Evolutionary conservation across 495 filamentous ascomycete species (phyloP), one percentile per base, ranked within the genome.

Genomic region (Astrothelium subdiscretum): DNA sequence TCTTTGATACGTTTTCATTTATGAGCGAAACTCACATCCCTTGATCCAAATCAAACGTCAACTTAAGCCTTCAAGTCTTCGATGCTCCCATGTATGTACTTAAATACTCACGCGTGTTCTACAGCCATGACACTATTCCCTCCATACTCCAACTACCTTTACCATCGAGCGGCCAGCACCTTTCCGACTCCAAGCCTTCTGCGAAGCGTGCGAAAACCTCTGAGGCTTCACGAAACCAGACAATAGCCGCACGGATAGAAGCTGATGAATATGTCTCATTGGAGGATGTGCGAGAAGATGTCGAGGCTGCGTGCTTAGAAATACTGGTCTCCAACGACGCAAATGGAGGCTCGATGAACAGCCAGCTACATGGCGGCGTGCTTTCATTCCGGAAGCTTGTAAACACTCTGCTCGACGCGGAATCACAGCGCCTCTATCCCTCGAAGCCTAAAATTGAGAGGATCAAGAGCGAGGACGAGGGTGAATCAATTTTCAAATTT

Each of bases 151-250:
- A 68, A 20, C 63, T 62, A 31, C 58, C 69, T 32, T 31, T 67
- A 15, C 43, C 38, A n/a, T 69, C 62, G 24, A 64, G 61, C 20
- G 57, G 29, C 6, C 22, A 44, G 18, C 3, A 57, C 29, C 63
- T 64, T 35, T 58, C 64, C 40, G 62, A 65, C 8, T 65, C 65
- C 42, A 70, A 74, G 60, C 70, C 71, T 18, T 63, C 67, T 27
- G 48, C 64, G n/a, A 76, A 76, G 62, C 69, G 71, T 31, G 61
- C 71, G 10, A 73, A 71, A 42, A 51, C 75, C 10, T 66, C 70
- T 8, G 60, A 66, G 20, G 6, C 57, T 59, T 32, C n/a, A 27
- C 32, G 35, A 18, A 44, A 27, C 22, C 3, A 3, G 5, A 63
- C 62, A 10, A 70, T 70, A 22, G 38, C 62, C n/a, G 59, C 60